Conservation (phyloP, 2,329 filamentous ascomycete species). For the Ceratocystis papillata region DNA sequence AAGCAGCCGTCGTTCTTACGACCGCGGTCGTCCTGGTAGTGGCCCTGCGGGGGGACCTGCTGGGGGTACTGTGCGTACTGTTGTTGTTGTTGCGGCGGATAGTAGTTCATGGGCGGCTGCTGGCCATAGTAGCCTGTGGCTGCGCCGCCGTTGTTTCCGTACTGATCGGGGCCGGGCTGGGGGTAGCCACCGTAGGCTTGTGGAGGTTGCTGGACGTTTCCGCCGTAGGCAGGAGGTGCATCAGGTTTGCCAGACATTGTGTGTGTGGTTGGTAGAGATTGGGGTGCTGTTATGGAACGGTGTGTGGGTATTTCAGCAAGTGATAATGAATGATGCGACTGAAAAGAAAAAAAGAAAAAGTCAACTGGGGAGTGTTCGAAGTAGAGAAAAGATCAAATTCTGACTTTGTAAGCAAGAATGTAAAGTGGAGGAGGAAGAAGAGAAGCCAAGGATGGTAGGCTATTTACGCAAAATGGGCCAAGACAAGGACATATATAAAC, state of each 20-base stretch:
- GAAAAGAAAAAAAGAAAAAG: neutral
- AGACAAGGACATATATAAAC: conserved; percentile 4
- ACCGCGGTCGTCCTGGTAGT: conserved; percentile 30
- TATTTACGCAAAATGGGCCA: neutral
- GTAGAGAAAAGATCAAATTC: neutral
- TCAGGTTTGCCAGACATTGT: conserved; percentile 18
- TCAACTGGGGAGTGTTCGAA: neutral
- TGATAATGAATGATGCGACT: neutral
- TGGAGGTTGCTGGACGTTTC: conserved; percentile 34
- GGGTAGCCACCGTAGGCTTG: conserved; percentile 38
- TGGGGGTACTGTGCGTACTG: conserved; percentile 23
- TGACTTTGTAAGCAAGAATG: neutral
- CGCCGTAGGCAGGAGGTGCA: conserved; percentile 41
- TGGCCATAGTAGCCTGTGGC: conserved; percentile 17
- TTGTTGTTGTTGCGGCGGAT: conserved; percentile 32
- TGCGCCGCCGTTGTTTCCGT: conserved; percentile 5
- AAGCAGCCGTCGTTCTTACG: conserved; percentile 32
- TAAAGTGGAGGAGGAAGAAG: neutral
- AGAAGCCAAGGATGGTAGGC: neutral
- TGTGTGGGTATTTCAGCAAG: neutral
- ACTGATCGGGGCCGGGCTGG: conserved; percentile 27
- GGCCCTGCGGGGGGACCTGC: conserved; percentile 33
- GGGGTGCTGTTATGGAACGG: neutral
- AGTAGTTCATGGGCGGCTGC: conserved; percentile 28
- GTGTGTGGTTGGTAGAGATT: neutral